Base-by-base conservation (phyloP, 305 asterid species). In the Solanum aculeatissimum region DNA sequence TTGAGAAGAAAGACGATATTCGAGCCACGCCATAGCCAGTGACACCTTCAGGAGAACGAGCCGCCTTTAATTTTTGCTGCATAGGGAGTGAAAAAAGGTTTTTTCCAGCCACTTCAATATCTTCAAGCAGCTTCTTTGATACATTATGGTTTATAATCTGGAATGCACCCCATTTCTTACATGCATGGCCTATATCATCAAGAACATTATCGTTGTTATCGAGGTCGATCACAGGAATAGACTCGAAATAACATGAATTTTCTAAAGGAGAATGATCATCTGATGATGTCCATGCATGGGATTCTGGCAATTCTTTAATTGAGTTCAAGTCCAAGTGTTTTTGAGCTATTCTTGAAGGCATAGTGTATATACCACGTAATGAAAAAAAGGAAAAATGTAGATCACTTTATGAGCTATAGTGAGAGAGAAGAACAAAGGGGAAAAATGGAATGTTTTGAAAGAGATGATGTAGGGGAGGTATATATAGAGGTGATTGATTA, bases 121-220 rank as follows among this genome's bases (percentile, higher is more conserved):
- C 91, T 7, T 88, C 89, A 0, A 94, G 91, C 85, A 94, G 58
- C 2, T 11, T 87, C 57, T 84, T 58, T 47, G 95, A 81, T 83
- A 97, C 84, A 21, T 79, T 84, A 83, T 97, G 99, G 88, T 92
- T 95, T 10, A 84, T 79, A 81, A 94, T 89, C 83, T 97, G 99
- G 87, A 97, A 95, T 19, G 93, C 91, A 0, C 99, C 99, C 99
- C 99, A 97, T 38, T 91, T 90, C 86, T 84, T 94, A 98, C 98
- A 95, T 91, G 98, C 98, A 83, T 86, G 92, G 47, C 98, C 98
- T 15, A 97, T 81, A 23, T 90, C 87, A 45, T 91, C 94, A 45
- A 80, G 80, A 83, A 92, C 92, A 57, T 91, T 87, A 65, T 71
- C 83, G 60, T 47, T 13, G 58, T 74, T 18, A 15, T n/a, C 85